These are phyloP conservation scores for Tinospora cordifolia DNA, from an alignment of 164 flowering plant genomes.

Conservation along the genomic window DNA sequence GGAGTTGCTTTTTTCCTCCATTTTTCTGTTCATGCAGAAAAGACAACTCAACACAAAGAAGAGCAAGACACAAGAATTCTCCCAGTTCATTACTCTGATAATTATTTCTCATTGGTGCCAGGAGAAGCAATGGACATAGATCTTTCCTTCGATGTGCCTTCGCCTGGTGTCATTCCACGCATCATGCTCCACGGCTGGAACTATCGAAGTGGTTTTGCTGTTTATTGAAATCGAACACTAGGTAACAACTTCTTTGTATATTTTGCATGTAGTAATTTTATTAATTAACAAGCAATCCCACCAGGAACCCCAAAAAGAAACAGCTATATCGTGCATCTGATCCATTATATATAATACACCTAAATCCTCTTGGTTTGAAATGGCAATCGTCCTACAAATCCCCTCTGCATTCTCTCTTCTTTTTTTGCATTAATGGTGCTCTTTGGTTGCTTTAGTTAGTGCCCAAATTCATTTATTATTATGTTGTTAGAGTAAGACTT, in stretches of 20 bases:
- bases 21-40: constrained; percentile 67
- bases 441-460: too few species aligned
- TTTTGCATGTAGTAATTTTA: not conserved
- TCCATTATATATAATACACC: too few species aligned
- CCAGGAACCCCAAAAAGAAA: too few species aligned
- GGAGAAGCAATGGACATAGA: constrained; percentile 61
- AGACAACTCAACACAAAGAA: constrained; percentile 28
- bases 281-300: too few species aligned
- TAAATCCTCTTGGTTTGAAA: too few species aligned
- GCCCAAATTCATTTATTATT: too few species aligned
- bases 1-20: constrained; percentile 94
- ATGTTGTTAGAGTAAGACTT: too few species aligned
- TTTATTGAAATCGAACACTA: constrained; percentile 24
- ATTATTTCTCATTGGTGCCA: constrained; percentile 87
- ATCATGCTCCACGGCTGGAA: constrained; percentile 84
- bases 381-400: too few species aligned
- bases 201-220: constrained; percentile 32
- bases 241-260: not conserved
- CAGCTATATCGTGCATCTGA: too few species aligned
- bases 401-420: too few species aligned
- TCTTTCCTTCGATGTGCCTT: constrained; percentile 64
- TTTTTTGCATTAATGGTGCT: too few species aligned
- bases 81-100: constrained; percentile 92
- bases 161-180: constrained; percentile 51
- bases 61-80: constrained; percentile 88